Evolutionary conservation across 108 stramenopile genomes (phyloP), one percentile per base, ranked within the genome.

Genomic region (Cyclotella distinguenda): DNA sequence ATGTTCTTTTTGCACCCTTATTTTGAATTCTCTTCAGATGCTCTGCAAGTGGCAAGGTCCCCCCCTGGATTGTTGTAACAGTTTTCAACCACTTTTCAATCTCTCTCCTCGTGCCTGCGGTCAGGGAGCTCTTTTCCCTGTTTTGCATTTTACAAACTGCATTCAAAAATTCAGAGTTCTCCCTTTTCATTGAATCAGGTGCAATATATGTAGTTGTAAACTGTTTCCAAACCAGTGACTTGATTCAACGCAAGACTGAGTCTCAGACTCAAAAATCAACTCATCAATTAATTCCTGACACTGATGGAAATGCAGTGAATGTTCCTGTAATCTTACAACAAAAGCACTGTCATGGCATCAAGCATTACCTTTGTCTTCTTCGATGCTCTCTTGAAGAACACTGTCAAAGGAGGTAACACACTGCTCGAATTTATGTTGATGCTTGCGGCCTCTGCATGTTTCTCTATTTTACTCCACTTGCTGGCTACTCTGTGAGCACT

Each of bases 71-170:
- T 27, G 23, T 31, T 27, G 52, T 27, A 53, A 18, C 18, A 12
- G 18, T 28, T 31, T 53, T 31, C 12, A 53, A 27, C 52, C 52
- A 53, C 11, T 53, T 53, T 18, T 27, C 25, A 27, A 53, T 53
- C 31, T 22, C 52, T 27, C 13, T 27, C 31, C 28, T 53, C 52
- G 23, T 27, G 18, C 6, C 27, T 13, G 28, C 52, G 18, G 22
- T 18, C 18, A 53, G 52, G 27, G 8, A 27, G 27, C 28, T 18
- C 12, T 9, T 27, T 7, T 53, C 18, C 11, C 52, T 23, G 26
- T 53, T 53, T 27, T 53, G 52, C 52, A 27, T 22, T 53, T 53
- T 53, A 27, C 52, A 53, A 6, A 53, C 52, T 53, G 52, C 52
- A 27, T 28, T 53, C 31, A 31, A 22, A 53, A 53, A 53, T 9